These are phyloP conservation scores for Alternaria incomplexa DNA, from an alignment of 2,329 filamentous ascomycete species.

Conservation along the genomic window DNA sequence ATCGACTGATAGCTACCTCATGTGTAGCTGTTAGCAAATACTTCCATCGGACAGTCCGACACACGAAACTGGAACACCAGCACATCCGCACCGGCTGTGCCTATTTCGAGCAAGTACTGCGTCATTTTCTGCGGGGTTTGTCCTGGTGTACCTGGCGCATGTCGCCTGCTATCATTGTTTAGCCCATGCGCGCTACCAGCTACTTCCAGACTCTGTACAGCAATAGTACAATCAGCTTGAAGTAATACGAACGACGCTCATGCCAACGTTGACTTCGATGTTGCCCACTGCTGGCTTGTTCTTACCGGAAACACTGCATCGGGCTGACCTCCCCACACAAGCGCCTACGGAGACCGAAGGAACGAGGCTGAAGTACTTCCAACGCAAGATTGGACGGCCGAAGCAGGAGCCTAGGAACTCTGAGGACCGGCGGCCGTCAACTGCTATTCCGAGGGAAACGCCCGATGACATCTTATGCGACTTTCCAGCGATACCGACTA, in stretches of 20 bases:
- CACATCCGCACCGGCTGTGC: not conserved
- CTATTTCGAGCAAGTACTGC: not conserved
- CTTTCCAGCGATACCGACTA: conserved; percentile 30
- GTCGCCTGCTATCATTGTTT: not conserved
- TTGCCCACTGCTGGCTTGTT: conserved; percentile 24
- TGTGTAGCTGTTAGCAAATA: not conserved
- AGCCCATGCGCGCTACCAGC: not conserved
- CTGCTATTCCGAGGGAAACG: not conserved
- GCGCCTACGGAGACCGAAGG: conserved; percentile 5
- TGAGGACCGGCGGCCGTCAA: conserved; percentile 13
- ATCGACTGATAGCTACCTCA: not conserved
- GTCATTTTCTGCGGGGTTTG: not conserved
- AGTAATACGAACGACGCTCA: not conserved
- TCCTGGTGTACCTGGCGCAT: not conserved
- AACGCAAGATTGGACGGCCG: conserved; percentile 15
- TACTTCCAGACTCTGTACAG: not conserved
- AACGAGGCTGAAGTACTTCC: conserved; percentile 18
- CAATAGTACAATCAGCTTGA: not conserved
- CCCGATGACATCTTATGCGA: conserved; percentile 14
- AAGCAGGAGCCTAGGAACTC: conserved; percentile 4
- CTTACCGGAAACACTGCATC: conserved; percentile 26
- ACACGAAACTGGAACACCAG: not conserved
- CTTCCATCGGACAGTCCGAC: not conserved
- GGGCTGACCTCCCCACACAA: not conserved
- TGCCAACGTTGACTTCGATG: conserved; percentile 7